These are phyloP conservation scores for Suillus bovinus DNA, from an alignment of 768 basidiomycete species.

Conservation along the genomic window DNA sequence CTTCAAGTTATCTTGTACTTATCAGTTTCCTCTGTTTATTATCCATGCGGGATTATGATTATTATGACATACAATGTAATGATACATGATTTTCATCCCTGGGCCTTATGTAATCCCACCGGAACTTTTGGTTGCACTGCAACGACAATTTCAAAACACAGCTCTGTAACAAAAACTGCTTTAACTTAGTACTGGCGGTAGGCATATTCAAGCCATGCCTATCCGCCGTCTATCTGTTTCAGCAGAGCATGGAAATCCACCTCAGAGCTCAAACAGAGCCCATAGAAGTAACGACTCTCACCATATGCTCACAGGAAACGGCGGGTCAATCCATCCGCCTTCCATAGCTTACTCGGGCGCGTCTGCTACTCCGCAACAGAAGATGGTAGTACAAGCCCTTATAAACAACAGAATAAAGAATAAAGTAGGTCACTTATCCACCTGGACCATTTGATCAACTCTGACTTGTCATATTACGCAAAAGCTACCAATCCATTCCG, in stretches of 20 bases:
- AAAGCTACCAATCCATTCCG: constrained; percentile 86
- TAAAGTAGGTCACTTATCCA: constrained; percentile 52
- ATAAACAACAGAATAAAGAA: constrained; percentile 72
- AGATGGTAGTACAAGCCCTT: constrained; percentile 69
- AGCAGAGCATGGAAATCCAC: constrained; percentile 38
- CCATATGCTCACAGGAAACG: constrained; percentile 36
- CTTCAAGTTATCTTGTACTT: too few species aligned
- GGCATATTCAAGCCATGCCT: constrained; percentile 40
- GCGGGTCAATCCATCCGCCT: constrained; percentile 31
- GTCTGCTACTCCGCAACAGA: constrained; percentile 68
- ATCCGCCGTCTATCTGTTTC: constrained; percentile 65
- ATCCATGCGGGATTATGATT: background rate
- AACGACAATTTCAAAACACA: constrained; percentile 6
- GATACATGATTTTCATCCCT: background rate
- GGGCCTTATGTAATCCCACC: background rate
- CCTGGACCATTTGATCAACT: constrained; percentile 4
- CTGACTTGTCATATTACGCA: constrained; percentile 1
- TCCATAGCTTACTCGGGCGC: constrained; percentile 39
- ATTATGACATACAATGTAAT: constrained; percentile 1
- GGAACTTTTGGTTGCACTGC: constrained; percentile 7
- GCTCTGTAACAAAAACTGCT: constrained; percentile 5
- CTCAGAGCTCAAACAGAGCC: constrained; percentile 43
- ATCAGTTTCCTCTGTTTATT: background rate
- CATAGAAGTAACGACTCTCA: constrained; percentile 69
- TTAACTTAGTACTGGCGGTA: constrained; percentile 18